Percentiles rank a stretch among this genome's conserved stretches.
phyloP scores from a whole-genome alignment of 371 early-diverging fungal genomes.

The Funneliformis caledonium region DNA sequence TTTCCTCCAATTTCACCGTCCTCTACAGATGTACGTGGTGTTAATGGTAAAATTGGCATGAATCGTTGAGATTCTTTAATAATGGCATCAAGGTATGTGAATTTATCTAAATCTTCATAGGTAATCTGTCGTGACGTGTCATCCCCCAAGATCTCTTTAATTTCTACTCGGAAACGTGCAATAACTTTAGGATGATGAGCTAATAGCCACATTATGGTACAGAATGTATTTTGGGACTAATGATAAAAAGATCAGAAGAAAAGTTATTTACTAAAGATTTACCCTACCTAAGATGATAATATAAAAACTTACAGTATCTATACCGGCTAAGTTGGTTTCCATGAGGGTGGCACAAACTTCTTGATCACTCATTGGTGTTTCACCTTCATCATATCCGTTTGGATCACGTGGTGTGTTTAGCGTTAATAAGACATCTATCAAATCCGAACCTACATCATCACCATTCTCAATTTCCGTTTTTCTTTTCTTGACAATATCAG shows the following conservation, averaged over 20 bases:
- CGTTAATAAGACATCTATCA: not conserved
- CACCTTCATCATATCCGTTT: not conserved
- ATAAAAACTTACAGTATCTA: not conserved
- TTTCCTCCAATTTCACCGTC: too few species aligned
- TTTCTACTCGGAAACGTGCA: not conserved
- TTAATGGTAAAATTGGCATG: not conserved
- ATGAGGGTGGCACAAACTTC: not conserved
- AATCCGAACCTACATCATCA: not conserved
- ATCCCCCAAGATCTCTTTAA: not conserved
- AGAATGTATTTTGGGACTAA: not conserved
- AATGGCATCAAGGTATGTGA: slow-evolving; percentile 2
- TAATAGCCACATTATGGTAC: not conserved
- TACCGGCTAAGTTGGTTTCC: not conserved
- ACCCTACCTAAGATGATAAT: not conserved
- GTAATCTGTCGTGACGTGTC: not conserved
- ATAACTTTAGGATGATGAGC: not conserved
- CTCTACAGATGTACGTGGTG: too few species aligned
- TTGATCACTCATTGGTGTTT: not conserved
- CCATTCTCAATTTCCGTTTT: not conserved
- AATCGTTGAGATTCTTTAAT: slow-evolving; percentile 9
- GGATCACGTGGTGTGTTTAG: not conserved
- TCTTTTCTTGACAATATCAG: not conserved
- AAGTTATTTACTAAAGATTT: too few species aligned
- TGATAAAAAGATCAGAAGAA: too few species aligned
- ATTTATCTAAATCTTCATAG: slow-evolving; percentile 16